Conservation (phyloP, 208 protist species). For the Leishmania major region DNA sequence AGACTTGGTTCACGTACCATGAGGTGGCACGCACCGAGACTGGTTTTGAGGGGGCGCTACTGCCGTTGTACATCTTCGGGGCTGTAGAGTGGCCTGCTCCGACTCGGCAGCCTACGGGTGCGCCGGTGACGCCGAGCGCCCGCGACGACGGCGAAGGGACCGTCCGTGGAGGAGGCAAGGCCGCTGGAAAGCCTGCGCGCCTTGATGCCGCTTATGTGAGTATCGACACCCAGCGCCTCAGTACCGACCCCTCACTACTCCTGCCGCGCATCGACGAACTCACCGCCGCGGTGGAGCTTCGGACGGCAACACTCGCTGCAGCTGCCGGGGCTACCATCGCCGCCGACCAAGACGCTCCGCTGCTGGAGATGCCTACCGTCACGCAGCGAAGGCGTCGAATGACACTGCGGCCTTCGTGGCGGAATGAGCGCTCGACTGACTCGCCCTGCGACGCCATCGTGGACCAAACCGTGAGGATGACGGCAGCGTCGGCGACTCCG, state of each 20-base stretch:
- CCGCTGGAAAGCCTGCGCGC: not conserved
- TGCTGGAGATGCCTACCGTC: not conserved
- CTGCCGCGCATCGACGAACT: not conserved
- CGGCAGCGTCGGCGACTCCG: slow-evolving; percentile 2
- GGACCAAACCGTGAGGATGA: not conserved
- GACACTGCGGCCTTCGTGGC: not conserved
- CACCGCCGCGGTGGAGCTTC: not conserved
- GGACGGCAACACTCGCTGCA: not conserved
- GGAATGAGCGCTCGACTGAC: not conserved
- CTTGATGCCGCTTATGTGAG: not conserved
- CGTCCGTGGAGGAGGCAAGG: not conserved
- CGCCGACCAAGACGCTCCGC: not conserved
- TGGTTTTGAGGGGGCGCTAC: slow-evolving; percentile 3
- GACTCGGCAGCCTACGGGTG: not conserved
- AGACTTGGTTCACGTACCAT: slow-evolving; percentile 3
- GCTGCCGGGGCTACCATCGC: not conserved
- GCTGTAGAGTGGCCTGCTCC: slow-evolving; percentile 1
- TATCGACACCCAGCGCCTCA: not conserved
- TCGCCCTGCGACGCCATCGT: slow-evolving; percentile 3
- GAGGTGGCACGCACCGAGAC: slow-evolving; percentile 9
- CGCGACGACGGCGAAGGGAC: not conserved
- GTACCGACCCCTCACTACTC: not conserved
- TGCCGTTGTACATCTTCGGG: slow-evolving; percentile 14
- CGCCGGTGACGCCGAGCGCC: no score
- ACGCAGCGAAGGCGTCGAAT: not conserved